phyloP scores from a whole-genome alignment of 202 grass and related monocot genomes.

The Bolboschoenoplectus hybrid region DNA sequence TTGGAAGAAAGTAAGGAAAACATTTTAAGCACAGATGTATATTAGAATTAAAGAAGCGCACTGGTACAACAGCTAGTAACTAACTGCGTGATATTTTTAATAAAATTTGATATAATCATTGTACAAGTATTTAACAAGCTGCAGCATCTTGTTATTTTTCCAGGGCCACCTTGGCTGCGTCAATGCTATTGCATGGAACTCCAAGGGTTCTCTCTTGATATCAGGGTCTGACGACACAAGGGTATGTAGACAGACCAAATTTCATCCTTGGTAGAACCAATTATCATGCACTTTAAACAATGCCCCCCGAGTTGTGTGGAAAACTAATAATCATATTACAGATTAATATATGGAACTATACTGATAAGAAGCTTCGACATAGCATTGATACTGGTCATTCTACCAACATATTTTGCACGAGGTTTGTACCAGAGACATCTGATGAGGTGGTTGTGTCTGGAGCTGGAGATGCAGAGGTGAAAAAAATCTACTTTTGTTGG shows the following conservation, averaged over 20 bases:
- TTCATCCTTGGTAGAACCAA: background rate
- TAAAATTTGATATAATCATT: background rate
- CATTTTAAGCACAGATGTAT: background rate
- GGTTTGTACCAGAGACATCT: constrained; percentile 85
- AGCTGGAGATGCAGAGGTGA: constrained; percentile 90
- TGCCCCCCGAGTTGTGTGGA: background rate
- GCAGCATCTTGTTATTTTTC: constrained; percentile 25
- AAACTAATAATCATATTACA: constrained; percentile 45
- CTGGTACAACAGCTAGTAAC: background rate
- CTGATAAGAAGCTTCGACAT: constrained; percentile 62
- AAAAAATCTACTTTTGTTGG: background rate
- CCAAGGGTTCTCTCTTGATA: constrained; percentile 87
- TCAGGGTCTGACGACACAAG: constrained; percentile 97
- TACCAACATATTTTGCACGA: constrained; percentile 93
- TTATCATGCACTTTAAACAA: background rate
- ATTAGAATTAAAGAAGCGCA: background rate
- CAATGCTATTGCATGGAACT: constrained; percentile 92
- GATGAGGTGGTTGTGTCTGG: constrained; percentile 91
- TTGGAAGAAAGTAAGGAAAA: constrained; percentile 1
- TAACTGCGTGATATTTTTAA: background rate
- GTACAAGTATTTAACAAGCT: constrained; percentile 14
- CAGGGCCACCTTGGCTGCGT: constrained; percentile 90
- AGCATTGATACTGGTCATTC: constrained; percentile 88
- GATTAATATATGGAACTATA: constrained; percentile 93
- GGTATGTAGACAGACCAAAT: constrained; percentile 45